A percentile compares a stretch with the other conserved stretches of the same genome.
Evolutionary conservation across 176 grass and related monocot genomes (phyloP).

Genomic region (Bonia amplexicaulis): DNA sequence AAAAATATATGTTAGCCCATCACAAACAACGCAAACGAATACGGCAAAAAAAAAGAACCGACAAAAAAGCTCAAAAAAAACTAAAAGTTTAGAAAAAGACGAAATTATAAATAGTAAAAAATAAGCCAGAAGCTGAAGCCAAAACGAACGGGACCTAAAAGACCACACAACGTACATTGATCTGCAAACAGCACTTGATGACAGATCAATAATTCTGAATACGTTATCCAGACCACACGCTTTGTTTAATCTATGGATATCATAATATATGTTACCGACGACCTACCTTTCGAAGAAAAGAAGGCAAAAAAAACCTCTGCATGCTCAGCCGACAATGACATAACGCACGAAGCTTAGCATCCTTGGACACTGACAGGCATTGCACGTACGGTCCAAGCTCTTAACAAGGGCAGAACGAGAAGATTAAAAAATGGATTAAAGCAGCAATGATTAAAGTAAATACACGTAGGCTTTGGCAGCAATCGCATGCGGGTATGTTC

Average conservation of each 20-base stretch:
- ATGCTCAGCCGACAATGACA: conserved; percentile 24
- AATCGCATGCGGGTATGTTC: no score
- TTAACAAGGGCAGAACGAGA: background rate
- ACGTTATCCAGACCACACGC: background rate
- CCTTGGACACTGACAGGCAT: background rate
- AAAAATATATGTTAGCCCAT: no score
- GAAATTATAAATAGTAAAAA: no score
- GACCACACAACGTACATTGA: no score
- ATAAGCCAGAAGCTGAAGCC: no score
- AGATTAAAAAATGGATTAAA: conserved; percentile 1
- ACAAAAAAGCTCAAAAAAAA: no score
- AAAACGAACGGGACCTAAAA: background rate
- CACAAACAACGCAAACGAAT: no score
- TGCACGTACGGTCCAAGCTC: conserved; percentile 24
- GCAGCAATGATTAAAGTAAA: background rate
- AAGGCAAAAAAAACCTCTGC: background rate
- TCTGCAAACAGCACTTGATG: no score
- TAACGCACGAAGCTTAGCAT: conserved; percentile 1
- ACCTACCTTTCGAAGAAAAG: background rate
- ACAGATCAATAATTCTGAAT: background rate
- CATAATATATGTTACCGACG: conserved; percentile 9
- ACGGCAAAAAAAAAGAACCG: no score
- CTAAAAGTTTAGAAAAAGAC: no score
- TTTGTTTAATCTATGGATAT: conserved; percentile 14
- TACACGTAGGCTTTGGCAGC: background rate